Conservation (phyloP, 805 yeast species). For the Ogataea paradorogensis region DNA sequence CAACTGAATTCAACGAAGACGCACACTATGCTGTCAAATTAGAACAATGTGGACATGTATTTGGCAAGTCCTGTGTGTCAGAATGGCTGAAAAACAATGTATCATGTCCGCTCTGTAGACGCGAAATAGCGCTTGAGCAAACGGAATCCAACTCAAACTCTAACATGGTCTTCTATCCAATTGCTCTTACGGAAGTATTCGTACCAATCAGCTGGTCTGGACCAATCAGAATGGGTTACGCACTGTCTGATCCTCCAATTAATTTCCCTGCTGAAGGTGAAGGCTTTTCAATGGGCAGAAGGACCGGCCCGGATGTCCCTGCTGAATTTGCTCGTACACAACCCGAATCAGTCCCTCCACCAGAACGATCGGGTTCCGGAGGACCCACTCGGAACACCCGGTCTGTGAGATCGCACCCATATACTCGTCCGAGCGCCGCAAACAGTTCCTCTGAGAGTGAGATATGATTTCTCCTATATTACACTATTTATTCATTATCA, state of each 20-base stretch:
- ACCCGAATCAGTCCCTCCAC: slow-evolving; percentile 4
- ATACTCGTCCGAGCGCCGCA: slow-evolving; percentile 14
- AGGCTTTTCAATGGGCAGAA: slow-evolving; percentile 27
- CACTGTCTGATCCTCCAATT: slow-evolving; percentile 26
- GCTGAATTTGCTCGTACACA: slow-evolving; percentile 1
- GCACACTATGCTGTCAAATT: slow-evolving; percentile 63
- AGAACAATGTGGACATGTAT: slow-evolving; percentile 75
- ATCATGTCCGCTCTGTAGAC: slow-evolving; percentile 84
- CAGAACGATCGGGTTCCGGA: slow-evolving; percentile 13
- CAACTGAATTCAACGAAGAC: slow-evolving; percentile 11
- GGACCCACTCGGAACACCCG: slow-evolving; percentile 18
- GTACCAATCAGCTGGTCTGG: slow-evolving; percentile 33
- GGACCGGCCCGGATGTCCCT: slow-evolving; percentile 25
- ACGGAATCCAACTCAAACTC: slow-evolving; percentile 13
- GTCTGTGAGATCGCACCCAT: slow-evolving; percentile 17
- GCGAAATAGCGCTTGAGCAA: slow-evolving; percentile 36
- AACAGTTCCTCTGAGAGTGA: slow-evolving; percentile 7
- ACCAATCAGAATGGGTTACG: slow-evolving; percentile 20
- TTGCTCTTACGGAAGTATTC: slow-evolving; percentile 31
- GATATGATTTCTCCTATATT: slow-evolving; percentile 1
- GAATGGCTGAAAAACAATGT: slow-evolving; percentile 73
- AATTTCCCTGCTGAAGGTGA: slow-evolving; percentile 28
- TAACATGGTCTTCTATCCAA: slow-evolving; percentile 23
- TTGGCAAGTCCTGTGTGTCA: slow-evolving; percentile 74
- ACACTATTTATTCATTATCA: slow-evolving; percentile 17